Percentiles rank a stretch among this genome's conserved stretches.
phyloP scores from a whole-genome alignment of 2,329 filamentous ascomycete genomes.

The Trichoderma harzianum region DNA sequence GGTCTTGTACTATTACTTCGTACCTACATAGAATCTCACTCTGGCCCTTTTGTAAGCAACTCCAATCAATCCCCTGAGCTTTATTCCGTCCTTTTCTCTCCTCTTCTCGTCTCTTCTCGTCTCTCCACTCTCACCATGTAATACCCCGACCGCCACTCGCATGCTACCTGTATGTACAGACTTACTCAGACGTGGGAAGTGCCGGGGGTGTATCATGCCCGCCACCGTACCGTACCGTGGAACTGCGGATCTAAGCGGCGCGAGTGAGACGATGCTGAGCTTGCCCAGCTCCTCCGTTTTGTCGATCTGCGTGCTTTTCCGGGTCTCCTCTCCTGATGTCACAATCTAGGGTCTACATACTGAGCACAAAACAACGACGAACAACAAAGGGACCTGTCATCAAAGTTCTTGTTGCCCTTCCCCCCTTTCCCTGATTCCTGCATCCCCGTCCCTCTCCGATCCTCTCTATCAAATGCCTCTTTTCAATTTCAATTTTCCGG shows the following conservation, averaged over 20 bases:
- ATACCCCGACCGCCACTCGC: not conserved
- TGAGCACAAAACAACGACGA: not conserved
- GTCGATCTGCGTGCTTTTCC: conserved; percentile 16
- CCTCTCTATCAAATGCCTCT: not conserved
- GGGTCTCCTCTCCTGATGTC: conserved; percentile 3
- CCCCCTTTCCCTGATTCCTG: not conserved
- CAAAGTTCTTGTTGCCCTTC: not conserved
- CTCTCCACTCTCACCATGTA: not conserved
- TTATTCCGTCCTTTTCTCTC: not conserved
- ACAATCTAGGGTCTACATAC: not conserved
- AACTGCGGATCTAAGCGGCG: conserved; percentile 11
- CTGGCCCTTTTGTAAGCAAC: not conserved
- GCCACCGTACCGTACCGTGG: not conserved
- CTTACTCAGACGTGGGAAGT: not conserved
- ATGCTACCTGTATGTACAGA: not conserved
- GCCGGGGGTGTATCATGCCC: not conserved
- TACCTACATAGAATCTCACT: not conserved
- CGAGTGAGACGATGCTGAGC: conserved; percentile 1
- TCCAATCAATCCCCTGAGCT: not conserved
- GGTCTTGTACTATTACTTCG: not conserved
- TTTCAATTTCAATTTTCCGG: not conserved
- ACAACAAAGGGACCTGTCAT: not conserved
- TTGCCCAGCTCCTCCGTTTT: conserved; percentile 1
- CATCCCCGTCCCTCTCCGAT: not conserved
- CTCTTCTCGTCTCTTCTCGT: not conserved